phyloP scores from a whole-genome alignment of 2,329 filamentous ascomycete genomes.

The Boeremia exigua region DNA sequence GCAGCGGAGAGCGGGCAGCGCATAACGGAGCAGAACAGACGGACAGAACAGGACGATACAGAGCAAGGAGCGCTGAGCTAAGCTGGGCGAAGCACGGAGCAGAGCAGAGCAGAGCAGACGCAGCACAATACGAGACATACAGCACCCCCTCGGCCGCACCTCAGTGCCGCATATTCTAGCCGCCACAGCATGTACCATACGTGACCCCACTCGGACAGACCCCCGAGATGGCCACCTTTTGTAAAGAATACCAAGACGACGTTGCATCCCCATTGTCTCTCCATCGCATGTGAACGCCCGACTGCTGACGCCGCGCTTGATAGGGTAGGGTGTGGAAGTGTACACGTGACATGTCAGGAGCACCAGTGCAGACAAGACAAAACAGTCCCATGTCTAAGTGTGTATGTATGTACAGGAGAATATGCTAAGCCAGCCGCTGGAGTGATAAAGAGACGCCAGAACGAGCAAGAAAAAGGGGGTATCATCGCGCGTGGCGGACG shows the following conservation, averaged over 20 bases:
- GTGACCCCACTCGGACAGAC: slow-evolving; percentile 6
- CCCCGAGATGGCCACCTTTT: background rate
- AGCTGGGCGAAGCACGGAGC: background rate
- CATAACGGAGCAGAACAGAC: too few species aligned
- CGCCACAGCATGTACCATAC: slow-evolving; percentile 8
- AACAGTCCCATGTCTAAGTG: too few species aligned
- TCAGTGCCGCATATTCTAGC: background rate
- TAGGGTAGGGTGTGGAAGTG: too few species aligned
- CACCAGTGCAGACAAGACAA: too few species aligned
- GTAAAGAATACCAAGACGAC: slow-evolving; percentile 7
- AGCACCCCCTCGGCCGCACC: too few species aligned
- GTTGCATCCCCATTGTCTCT: background rate
- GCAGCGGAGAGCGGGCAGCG: too few species aligned
- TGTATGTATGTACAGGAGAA: too few species aligned
- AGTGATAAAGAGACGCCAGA: background rate
- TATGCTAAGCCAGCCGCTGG: too few species aligned
- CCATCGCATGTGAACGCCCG: background rate
- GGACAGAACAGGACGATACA: too few species aligned
- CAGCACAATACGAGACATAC: background rate
- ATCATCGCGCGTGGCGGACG: background rate
- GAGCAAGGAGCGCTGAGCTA: background rate
- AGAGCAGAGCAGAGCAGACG: background rate
- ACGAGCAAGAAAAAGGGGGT: background rate
- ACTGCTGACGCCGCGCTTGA: too few species aligned
- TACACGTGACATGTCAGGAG: too few species aligned